A percentile compares a stretch with the other conserved stretches of the same genome.
Evolutionary conservation across 163 green algal genomes (phyloP).

Genomic region (Chlamydomonas reinhardtii): DNA sequence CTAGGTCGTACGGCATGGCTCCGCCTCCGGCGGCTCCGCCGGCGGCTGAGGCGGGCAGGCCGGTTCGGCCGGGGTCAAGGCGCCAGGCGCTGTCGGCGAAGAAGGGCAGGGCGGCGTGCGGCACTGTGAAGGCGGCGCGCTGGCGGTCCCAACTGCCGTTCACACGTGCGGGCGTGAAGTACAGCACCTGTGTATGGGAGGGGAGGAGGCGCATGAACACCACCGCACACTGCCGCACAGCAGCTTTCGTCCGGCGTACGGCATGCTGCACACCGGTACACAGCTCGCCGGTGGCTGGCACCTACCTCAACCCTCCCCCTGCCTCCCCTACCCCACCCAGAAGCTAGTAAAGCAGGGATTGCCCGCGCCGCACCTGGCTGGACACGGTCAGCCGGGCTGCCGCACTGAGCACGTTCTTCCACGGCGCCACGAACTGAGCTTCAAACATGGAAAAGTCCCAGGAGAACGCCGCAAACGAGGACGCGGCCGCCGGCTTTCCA

Average conservation of each 20-base stretch:
- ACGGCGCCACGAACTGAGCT: slow-evolving; percentile 51
- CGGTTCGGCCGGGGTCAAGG: slow-evolving; percentile 66
- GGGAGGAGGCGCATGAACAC: no score
- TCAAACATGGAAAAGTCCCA: slow-evolving; percentile 70
- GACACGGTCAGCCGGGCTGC: slow-evolving; percentile 54
- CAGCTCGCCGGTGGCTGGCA: no score
- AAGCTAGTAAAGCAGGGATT: no score
- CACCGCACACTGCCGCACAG: no score
- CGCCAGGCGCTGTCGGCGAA: slow-evolving; percentile 78
- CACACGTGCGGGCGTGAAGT: slow-evolving; percentile 57
- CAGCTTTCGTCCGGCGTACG: no score
- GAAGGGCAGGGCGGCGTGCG: slow-evolving; percentile 65
- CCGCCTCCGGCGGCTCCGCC: slow-evolving; percentile 3
- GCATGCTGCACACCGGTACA: no score
- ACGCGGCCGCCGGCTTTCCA: no score
- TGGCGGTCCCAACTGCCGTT: slow-evolving; percentile 51
- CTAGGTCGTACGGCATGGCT: slow-evolving; percentile 14
- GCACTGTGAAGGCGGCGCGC: slow-evolving; percentile 57
- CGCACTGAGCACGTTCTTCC: slow-evolving; percentile 57
- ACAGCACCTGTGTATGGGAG: slow-evolving; percentile 61
- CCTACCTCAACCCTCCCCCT: no score
- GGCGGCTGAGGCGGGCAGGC: slow-evolving; percentile 21
- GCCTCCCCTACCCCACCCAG: no score
- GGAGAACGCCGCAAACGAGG: slow-evolving; percentile 9
- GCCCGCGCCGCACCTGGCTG: slow-evolving; percentile 72